Conservation (phyloP, 2,329 filamentous ascomycete species). For the Lasiodiplodia gonubiensis region DNA sequence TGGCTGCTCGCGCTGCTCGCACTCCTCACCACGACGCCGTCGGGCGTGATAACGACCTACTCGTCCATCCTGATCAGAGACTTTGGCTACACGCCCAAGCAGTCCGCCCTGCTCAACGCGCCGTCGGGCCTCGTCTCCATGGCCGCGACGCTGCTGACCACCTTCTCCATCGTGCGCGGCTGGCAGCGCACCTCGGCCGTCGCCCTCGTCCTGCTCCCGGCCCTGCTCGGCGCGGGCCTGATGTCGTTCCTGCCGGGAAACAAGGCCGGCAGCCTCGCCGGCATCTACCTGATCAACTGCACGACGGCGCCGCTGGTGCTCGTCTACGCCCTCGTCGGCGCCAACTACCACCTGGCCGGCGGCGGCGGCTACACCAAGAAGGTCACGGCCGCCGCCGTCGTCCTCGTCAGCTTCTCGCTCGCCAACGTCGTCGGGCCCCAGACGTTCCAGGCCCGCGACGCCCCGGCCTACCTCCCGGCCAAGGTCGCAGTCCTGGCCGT, state of each 20-base stretch:
- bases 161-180: conserved; percentile 38
- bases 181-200: conserved; percentile 45
- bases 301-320: background rate
- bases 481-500: conserved; percentile 48
- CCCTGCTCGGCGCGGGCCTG: conserved; percentile 17
- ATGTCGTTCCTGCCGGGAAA: conserved; percentile 30
- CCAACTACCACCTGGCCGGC: conserved; percentile 19
- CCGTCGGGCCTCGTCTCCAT: conserved; percentile 55
- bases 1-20: conserved; percentile 10
- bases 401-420: conserved; percentile 48
- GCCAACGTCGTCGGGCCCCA: conserved; percentile 51
- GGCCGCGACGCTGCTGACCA: conserved; percentile 36
- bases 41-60: conserved; percentile 39
- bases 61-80: conserved; percentile 40
- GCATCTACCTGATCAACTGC: conserved; percentile 21
- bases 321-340: conserved; percentile 18
- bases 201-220: conserved; percentile 40
- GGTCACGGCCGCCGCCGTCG: conserved; percentile 42
- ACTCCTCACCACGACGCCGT: conserved; percentile 33
- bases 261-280: conserved; percentile 29
- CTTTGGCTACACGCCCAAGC: conserved; percentile 34
- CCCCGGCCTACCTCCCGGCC: conserved; percentile 43
- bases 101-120: conserved; percentile 57
- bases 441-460: conserved; percentile 38
- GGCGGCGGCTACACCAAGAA: conserved; percentile 47